Percentiles rank a stretch among this genome's conserved stretches.
These are phyloP conservation scores for Emergomyces orientalis DNA, from an alignment of 2,329 filamentous ascomycete genomes.

Conservation along the genomic window DNA sequence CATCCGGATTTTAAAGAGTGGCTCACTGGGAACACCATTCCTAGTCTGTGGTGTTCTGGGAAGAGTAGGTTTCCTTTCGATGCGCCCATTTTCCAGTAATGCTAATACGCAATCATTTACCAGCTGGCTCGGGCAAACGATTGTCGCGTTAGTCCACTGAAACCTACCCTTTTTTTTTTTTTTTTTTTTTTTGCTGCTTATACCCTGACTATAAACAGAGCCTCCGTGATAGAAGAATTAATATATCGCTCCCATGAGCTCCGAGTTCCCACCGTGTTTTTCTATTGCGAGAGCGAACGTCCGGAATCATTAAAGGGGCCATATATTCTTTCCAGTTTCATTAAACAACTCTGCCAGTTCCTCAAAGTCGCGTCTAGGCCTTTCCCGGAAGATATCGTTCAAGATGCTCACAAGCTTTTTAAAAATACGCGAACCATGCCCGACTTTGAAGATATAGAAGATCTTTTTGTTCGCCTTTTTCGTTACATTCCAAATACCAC, in stretches of 20 bases:
- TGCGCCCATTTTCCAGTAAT: neutral
- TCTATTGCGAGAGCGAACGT: neutral
- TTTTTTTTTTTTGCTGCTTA: too few relatives aligned
- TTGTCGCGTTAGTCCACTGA: neutral
- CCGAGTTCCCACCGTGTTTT: neutral
- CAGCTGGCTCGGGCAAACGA: conserved; percentile 1
- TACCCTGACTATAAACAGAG: neutral
- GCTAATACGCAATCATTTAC: neutral
- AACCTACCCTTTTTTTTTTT: too few relatives aligned
- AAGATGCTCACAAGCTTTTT: neutral
- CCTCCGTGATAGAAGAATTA: neutral
- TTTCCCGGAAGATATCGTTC: neutral
- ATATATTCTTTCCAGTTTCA: neutral
- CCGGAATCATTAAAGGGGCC: neutral
- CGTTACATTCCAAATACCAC: neutral
- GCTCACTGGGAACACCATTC: neutral
- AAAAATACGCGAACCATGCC: neutral
- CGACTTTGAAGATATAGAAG: neutral
- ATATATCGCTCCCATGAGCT: neutral
- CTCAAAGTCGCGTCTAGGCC: neutral
- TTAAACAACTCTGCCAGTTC: conserved; percentile 1
- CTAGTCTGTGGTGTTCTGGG: conserved; percentile 1
- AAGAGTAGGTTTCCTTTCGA: neutral
- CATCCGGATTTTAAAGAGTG: neutral
- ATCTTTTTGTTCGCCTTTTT: neutral